phyloP scores from a whole-genome alignment of 2,329 filamentous ascomycete species.

The Colletotrichum brevisporum region DNA sequence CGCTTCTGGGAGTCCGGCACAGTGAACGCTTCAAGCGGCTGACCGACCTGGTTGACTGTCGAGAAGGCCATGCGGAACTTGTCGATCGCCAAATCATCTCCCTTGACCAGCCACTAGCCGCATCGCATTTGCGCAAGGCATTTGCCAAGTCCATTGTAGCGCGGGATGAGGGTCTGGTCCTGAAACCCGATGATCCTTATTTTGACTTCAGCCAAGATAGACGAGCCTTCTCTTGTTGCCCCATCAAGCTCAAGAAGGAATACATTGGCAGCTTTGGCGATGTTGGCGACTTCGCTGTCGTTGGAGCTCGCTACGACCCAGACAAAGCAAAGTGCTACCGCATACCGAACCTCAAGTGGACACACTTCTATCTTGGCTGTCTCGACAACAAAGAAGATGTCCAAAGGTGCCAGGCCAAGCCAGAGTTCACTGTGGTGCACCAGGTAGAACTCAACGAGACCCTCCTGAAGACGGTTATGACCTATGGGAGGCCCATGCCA shows the following conservation, averaged over 20 bases:
- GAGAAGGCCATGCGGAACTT: slow-evolving; percentile 75
- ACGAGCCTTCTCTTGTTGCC: slow-evolving; percentile 61
- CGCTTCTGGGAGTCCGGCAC: slow-evolving; percentile 65
- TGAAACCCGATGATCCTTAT: slow-evolving; percentile 87
- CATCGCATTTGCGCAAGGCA: slow-evolving; percentile 68
- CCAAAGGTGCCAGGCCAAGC: slow-evolving; percentile 62
- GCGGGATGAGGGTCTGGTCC: slow-evolving; percentile 82
- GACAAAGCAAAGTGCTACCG: slow-evolving; percentile 70
- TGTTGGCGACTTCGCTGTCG: slow-evolving; percentile 84
- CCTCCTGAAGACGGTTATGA: slow-evolving; percentile 66
- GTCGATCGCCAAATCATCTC: slow-evolving; percentile 78
- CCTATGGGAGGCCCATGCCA: slow-evolving; percentile 60
- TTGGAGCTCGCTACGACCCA: slow-evolving; percentile 81
- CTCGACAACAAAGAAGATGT: slow-evolving; percentile 77
- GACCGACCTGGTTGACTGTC: slow-evolving; percentile 63
- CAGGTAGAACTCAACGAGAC: slow-evolving; percentile 69
- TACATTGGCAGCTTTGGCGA: slow-evolving; percentile 85
- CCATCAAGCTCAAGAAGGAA: slow-evolving; percentile 91
- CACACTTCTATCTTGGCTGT: slow-evolving; percentile 85
- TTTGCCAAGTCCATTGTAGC: slow-evolving; percentile 78
- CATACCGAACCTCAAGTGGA: slow-evolving; percentile 76
- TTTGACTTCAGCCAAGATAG: slow-evolving; percentile 66
- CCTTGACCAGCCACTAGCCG: slow-evolving; percentile 68
- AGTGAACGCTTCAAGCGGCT: slow-evolving; percentile 74
- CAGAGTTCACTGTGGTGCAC: slow-evolving; percentile 77